Base-by-base conservation (phyloP, 75 land plant species). In the Larix kaempferi region DNA sequence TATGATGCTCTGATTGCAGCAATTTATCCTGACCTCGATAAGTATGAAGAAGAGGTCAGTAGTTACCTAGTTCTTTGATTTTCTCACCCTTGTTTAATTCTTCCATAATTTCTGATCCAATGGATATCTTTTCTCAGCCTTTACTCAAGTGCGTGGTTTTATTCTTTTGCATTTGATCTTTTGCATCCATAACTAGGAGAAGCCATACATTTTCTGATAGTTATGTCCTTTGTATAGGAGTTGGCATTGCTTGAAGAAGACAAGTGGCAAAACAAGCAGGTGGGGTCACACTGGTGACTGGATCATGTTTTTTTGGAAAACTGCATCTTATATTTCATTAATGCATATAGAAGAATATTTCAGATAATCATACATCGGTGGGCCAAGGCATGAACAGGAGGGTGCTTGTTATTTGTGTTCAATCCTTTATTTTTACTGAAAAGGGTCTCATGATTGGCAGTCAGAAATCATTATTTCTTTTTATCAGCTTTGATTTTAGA, bases 1-100 rank as follows among this genome's bases (percentile, higher is more conserved):
- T 97, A 88, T 89, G 99, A 97, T 88, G 86, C 95, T 56, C 67
- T 97, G 21, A 93, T 97, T 79, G 89, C 95, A 77, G 89, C 89
- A 23, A 66, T 97, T 49, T 97, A 91, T 73, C 98, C 98, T 61
- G 90, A 97, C 76, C 87, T 97, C 74, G 99, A 94, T 76, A 86
- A 89, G 71, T 97, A 92, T 87, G 98, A 97, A 78, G 91, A 92
- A 77, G 95, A 94, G 92, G 99, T 97, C 90, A 33, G 35, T 33
- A 33, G 22, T 61, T 27, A 29, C 74, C 1, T 74, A 39, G 73
- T 16, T 76, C 73, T 37, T 35, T 76, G 77, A 26, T 76, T 56
- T 44, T 44, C 61, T 57, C 4, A 22, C 19, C 55, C 33, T 10
- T 23, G 75, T 59, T 74, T 57, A 26, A 44, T 23, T 49, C 26